Conservation (phyloP, 1,284 basidiomycete species). For the Papiliotrema nemorosa region DNA sequence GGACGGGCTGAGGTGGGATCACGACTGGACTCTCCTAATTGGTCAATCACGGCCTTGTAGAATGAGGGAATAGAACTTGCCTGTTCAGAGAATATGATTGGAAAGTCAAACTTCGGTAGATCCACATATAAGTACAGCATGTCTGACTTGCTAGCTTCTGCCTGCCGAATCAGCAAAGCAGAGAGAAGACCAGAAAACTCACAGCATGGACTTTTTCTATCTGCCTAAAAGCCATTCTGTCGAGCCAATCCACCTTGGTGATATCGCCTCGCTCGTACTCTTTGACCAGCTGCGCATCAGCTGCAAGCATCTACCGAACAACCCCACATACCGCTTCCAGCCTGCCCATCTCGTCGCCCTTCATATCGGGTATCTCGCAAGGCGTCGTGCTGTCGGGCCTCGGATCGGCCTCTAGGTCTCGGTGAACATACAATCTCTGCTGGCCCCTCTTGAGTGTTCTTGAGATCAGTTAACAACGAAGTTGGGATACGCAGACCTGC, state of each 20-base stretch:
- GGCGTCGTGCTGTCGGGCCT: slow-evolving; percentile 76
- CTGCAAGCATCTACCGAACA: background rate
- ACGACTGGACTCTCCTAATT: slow-evolving; percentile 38
- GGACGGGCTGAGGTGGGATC: slow-evolving; percentile 43
- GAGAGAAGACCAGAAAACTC: slow-evolving; percentile 32
- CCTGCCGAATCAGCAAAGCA: slow-evolving; percentile 52
- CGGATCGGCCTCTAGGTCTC: slow-evolving; percentile 77
- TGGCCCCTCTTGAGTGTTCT: slow-evolving; percentile 88
- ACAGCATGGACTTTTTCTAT: slow-evolving; percentile 91
- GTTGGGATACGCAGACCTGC: slow-evolving; percentile 50
- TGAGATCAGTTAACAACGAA: slow-evolving; percentile 2
- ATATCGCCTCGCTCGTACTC: slow-evolving; percentile 93
- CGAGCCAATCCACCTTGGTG: slow-evolving; percentile 93
- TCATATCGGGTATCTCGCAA: slow-evolving; percentile 61
- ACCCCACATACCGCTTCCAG: slow-evolving; percentile 72
- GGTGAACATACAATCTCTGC: slow-evolving; percentile 82
- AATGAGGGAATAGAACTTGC: slow-evolving; percentile 46
- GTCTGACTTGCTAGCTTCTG: slow-evolving; percentile 80
- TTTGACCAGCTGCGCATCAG: slow-evolving; percentile 70
- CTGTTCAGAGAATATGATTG: slow-evolving; percentile 91
- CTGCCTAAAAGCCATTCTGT: slow-evolving; percentile 84
- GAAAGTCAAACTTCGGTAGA: slow-evolving; percentile 94
- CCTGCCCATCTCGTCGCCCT: slow-evolving; percentile 86
- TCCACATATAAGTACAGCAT: slow-evolving; percentile 92
- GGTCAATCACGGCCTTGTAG: background rate